Evolutionary conservation across 1,284 basidiomycete species (phyloP), one percentile per base, ranked within the genome.

Genomic region (Flammula alnicola): DNA sequence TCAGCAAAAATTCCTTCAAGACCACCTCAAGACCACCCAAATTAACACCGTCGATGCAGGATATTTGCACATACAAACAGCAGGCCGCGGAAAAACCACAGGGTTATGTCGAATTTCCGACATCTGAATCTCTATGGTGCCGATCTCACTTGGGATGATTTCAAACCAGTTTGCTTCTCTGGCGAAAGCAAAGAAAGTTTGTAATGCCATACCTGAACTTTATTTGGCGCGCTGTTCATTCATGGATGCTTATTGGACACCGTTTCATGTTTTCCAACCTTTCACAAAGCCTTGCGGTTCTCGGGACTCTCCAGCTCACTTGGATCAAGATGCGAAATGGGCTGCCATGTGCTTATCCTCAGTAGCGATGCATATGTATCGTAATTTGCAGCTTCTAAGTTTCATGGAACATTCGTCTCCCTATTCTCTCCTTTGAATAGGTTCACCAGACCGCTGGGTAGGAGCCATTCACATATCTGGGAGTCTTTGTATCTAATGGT

Each of bases 31-130:
- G 8, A 7, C 1, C 9, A 2, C 2, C 8, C 2, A 26, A 1
- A 17, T 39, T 16, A 26, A n/a, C 25, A 2, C 11, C 22, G n/a
- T 25, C 26, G 3, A 25, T 25, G 14, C 27, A 12, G 16, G 6
- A n/a, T 9, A n/a, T 11, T 3, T 27, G 22, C 23, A 8, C 37
- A 16, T 16, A 25, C 25, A 39, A 9, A 9, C 22, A 12, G 23
- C 37, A 9, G 17, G 17, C 19, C n/a, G n/a, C n/a, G n/a, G n/a
- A n/a, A n/a, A 39, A 16, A 22, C 1, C 17, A 1, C 26, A 6
- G 22, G 26, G 12, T 39, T n/a, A 39, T 39, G 22, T 25, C 37
- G 37, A 39, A 39, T 16, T 26, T 39, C 11, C n/a, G 22, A 39
- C n/a, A 39, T 39, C 23, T 26, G 14, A 17, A 39, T 25, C 23